A percentile compares a stretch with the other conserved stretches of the same genome.
Conservation (phyloP, 139 green algal species). For the Micractinium sp. region DNA sequence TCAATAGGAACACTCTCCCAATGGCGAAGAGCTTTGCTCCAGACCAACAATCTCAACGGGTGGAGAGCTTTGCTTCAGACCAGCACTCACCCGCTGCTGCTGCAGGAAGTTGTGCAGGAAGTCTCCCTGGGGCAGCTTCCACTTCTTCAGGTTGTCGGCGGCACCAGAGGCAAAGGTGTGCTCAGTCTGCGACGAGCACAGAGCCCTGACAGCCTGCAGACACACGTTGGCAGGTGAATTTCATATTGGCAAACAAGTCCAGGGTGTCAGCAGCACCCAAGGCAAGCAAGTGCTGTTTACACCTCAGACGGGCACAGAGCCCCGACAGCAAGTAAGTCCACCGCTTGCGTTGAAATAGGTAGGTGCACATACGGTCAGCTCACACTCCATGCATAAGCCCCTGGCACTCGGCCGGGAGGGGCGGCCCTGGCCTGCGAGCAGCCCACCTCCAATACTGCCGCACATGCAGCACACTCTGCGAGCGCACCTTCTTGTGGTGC, state of each 20-base stretch:
- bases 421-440: background rate
- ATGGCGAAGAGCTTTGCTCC: no score
- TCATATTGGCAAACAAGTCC: background rate
- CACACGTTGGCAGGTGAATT: background rate
- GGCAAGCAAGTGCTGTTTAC: background rate
- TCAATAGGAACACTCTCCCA: no score
- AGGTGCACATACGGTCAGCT: no score
- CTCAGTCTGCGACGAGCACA: constrained; percentile 88
- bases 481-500: constrained; percentile 95
- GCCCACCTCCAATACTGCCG: background rate
- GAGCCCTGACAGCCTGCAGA: constrained; percentile 43
- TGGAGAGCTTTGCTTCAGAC: background rate
- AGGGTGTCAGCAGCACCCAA: background rate
- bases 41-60: background rate
- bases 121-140: constrained; percentile 80
- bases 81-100: constrained; percentile 69
- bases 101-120: constrained; percentile 98
- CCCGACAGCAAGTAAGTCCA: background rate
- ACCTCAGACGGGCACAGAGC: background rate
- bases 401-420: no score
- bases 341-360: no score
- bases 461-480: no score
- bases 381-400: no score
- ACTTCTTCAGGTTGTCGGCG: constrained; percentile 99
- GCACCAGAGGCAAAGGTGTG: constrained; percentile 81